Percentiles rank a stretch among this genome's conserved stretches.
These are phyloP conservation scores for Amanita fuliginea DNA, from an alignment of 768 basidiomycete genomes.

Conservation along the genomic window DNA sequence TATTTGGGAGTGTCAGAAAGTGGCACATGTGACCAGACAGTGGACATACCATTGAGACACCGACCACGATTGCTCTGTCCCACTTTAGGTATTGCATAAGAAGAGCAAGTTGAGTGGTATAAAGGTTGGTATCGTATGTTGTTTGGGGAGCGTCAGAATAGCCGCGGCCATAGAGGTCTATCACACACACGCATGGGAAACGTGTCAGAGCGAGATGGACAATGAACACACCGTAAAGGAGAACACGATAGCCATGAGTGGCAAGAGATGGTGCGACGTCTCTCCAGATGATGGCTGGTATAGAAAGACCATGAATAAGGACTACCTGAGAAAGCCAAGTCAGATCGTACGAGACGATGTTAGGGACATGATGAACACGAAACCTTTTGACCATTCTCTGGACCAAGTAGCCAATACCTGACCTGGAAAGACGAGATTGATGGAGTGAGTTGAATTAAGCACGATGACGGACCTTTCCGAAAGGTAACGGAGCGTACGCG, in stretches of 20 bases:
- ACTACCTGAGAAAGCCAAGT: conserved; percentile 39
- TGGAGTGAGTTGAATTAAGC: background rate
- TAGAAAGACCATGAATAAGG: conserved; percentile 68
- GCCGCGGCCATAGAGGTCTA: conserved; percentile 75
- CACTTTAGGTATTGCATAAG: conserved; percentile 72
- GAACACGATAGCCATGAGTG: conserved; percentile 55
- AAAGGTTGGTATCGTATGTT: conserved; percentile 53
- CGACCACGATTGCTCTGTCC: conserved; percentile 53
- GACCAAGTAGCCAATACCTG: conserved; percentile 71
- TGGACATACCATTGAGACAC: conserved; percentile 61
- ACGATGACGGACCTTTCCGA: conserved; percentile 40
- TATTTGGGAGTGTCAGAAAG: conserved; percentile 13
- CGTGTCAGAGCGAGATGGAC: background rate
- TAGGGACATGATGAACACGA: conserved; percentile 9
- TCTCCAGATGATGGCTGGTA: conserved; percentile 70
- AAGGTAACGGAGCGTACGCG: conserved; percentile 53
- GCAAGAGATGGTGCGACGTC: conserved; percentile 60
- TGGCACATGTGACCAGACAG: conserved; percentile 2
- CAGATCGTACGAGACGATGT: background rate
- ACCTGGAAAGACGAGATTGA: conserved; percentile 26
- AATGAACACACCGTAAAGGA: conserved; percentile 51
- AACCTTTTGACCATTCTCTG: conserved; percentile 59
- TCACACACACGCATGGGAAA: background rate
- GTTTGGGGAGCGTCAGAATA: conserved; percentile 74
- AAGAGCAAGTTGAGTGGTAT: conserved; percentile 71